phyloP scores from a whole-genome alignment of 768 basidiomycete species.

The Leccinellum luteum region DNA sequence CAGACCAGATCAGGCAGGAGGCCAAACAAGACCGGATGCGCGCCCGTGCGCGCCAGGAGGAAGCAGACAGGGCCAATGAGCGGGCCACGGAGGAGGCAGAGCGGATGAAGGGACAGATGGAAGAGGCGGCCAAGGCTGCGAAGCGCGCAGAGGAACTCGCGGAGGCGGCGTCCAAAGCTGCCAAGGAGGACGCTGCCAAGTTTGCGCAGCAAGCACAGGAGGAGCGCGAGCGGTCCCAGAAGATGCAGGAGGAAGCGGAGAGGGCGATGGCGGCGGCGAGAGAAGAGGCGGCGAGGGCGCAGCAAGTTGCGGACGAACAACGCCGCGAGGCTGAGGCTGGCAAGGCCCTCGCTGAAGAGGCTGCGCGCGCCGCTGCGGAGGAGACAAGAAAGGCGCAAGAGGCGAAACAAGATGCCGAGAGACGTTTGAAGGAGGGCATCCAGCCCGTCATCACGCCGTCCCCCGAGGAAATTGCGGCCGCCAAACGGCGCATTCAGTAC shows the following conservation, averaged over 20 bases:
- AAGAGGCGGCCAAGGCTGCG: not conserved
- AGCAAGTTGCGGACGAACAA: slow-evolving; percentile 18
- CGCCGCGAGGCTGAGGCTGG: slow-evolving; percentile 15
- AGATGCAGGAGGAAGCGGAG: slow-evolving; percentile 17
- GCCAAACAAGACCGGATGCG: slow-evolving; percentile 11
- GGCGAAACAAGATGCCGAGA: slow-evolving; percentile 19
- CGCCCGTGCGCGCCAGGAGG: slow-evolving; percentile 6
- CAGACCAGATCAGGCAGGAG: not conserved
- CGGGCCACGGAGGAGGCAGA: slow-evolving; percentile 3
- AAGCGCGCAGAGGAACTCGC: slow-evolving; percentile 11
- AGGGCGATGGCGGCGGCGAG: slow-evolving; percentile 9
- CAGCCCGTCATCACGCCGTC: slow-evolving; percentile 20
- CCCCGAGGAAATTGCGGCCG: slow-evolving; percentile 6
- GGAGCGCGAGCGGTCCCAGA: slow-evolving; percentile 13
- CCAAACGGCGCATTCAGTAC: slow-evolving; percentile 23
- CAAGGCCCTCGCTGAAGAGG: slow-evolving; percentile 16
- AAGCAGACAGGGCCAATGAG: slow-evolving; percentile 5
- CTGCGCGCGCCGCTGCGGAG: slow-evolving; percentile 12
- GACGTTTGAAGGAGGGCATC: slow-evolving; percentile 21
- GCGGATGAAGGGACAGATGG: slow-evolving; percentile 14
- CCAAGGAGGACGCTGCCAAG: slow-evolving; percentile 18
- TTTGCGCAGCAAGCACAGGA: slow-evolving; percentile 11
- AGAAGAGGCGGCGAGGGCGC: slow-evolving; percentile 13
- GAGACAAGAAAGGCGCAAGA: slow-evolving; percentile 13
- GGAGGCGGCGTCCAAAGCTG: slow-evolving; percentile 1